These are phyloP conservation scores for Eimeria maxima DNA, from an alignment of 169 alveolate genomes.

Conservation along the genomic window DNA sequence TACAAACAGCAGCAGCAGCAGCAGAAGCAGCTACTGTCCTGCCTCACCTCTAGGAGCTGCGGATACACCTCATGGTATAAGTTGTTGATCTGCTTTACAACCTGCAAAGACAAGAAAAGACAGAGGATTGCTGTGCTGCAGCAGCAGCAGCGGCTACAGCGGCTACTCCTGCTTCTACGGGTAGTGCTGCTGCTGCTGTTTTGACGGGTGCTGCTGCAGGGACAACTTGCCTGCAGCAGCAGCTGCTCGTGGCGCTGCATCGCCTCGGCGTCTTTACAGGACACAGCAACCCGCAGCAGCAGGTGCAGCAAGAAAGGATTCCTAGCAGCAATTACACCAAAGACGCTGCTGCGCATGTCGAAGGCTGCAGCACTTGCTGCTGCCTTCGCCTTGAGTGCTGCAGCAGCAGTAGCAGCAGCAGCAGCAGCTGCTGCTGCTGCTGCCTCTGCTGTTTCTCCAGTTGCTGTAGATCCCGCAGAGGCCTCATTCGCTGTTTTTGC, in stretches of 20 bases:
- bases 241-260: constrained; percentile 41
- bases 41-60: constrained; percentile 44
- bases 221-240: constrained; percentile 31
- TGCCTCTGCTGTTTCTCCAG: background rate
- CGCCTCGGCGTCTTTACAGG: constrained; percentile 8
- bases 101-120: background rate
- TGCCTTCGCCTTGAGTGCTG: constrained; percentile 7
- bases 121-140: background rate
- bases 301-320: constrained; percentile 45
- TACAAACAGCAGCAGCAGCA: too few relatives aligned
- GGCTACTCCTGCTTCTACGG: background rate
- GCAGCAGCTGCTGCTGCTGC: constrained; percentile 26
- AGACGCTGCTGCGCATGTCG: constrained; percentile 56
- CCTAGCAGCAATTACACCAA: constrained; percentile 9
- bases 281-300: constrained; percentile 33
- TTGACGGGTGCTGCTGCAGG: background rate
- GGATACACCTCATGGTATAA: constrained; percentile 51
- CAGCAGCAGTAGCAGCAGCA: constrained; percentile 18
- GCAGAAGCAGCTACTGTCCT: background rate
- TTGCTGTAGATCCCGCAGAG: background rate
- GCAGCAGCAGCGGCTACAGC: background rate
- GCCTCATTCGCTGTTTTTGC: background rate
- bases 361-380: constrained; percentile 55
- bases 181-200: background rate
- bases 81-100: constrained; percentile 4